Conservation (phyloP, 805 yeast genomes). For the Candida ficus region DNA sequence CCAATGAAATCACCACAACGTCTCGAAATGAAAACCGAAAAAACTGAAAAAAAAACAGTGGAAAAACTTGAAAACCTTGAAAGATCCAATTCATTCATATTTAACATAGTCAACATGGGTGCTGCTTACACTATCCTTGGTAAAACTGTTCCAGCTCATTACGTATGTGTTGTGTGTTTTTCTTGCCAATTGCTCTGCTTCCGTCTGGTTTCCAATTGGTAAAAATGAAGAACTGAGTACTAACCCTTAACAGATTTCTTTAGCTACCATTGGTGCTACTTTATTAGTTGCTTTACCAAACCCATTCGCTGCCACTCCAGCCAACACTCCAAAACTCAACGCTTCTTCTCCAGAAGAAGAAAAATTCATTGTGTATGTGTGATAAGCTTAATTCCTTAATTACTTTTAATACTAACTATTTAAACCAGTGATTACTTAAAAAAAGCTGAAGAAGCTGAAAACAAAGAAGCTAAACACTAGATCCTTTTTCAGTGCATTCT, state of each 20-base stretch:
- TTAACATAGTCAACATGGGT: conserved; percentile 50
- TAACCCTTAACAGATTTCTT: conserved; percentile 48
- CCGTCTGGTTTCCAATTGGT: not conserved
- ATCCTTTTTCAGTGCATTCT: not conserved
- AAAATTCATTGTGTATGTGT: conserved; percentile 52
- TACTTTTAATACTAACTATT: conserved; percentile 11
- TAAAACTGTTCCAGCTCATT: conserved; percentile 77
- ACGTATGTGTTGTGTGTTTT: too few species aligned
- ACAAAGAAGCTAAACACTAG: conserved; percentile 26
- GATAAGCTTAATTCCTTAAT: too few species aligned
- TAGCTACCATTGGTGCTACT: conserved; percentile 74
- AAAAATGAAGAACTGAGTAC: not conserved
- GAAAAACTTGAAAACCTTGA: not conserved
- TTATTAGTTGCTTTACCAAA: conserved; percentile 62
- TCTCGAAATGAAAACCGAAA: not conserved
- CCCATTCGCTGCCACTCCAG: conserved; percentile 40
- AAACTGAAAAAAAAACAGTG: conserved; percentile 1
- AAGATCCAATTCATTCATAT: not conserved
- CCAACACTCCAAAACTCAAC: conserved; percentile 56
- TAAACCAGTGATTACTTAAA: conserved; percentile 51
- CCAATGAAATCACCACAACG: conserved; percentile 4
- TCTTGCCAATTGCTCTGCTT: too few species aligned
- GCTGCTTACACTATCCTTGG: conserved; percentile 83
- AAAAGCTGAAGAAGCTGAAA: conserved; percentile 34
- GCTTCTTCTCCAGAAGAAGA: conserved; percentile 87